Conservation (phyloP, 352 stramenopile species). For the Phytophthora cajani region DNA sequence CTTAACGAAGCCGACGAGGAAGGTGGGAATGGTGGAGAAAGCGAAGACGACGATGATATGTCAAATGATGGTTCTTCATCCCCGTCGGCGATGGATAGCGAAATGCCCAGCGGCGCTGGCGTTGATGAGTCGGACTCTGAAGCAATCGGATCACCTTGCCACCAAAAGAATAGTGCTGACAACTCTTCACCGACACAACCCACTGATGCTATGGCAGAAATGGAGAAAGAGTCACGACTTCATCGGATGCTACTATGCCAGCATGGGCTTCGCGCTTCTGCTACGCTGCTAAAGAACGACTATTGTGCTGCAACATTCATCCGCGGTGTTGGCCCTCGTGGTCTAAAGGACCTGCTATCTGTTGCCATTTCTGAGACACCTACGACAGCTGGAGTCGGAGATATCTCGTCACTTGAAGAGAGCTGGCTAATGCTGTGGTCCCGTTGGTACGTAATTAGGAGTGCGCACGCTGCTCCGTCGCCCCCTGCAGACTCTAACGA, state of each 20-base stretch:
- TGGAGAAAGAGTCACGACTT: slow-evolving; percentile 81
- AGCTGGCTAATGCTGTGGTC: slow-evolving; percentile 84
- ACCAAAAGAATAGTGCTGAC: slow-evolving; percentile 26
- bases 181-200: slow-evolving; percentile 40
- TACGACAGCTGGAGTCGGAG: slow-evolving; percentile 65
- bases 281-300: slow-evolving; percentile 75
- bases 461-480: slow-evolving; percentile 49
- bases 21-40: slow-evolving; percentile 54
- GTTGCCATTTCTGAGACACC: slow-evolving; percentile 80
- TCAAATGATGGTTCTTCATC: slow-evolving; percentile 85
- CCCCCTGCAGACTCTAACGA: slow-evolving; percentile 19
- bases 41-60: slow-evolving; percentile 89
- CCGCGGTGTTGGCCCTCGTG: slow-evolving; percentile 51
- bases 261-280: slow-evolving; percentile 73
- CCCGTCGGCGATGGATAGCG: slow-evolving; percentile 77
- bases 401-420: slow-evolving; percentile 81
- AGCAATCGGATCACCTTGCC: slow-evolving; percentile 42
- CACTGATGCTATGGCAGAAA: slow-evolving; percentile 63
- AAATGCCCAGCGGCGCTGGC: slow-evolving; percentile 53
- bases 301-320: slow-evolving; percentile 75
- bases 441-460: slow-evolving; percentile 73
- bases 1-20: slow-evolving; percentile 45
- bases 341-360: slow-evolving; percentile 69
- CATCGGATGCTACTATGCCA: slow-evolving; percentile 82
- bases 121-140: slow-evolving; percentile 72